Evolutionary conservation across 305 asterid genomes (phyloP).

Genomic region (Caryopteris hybrid): DNA sequence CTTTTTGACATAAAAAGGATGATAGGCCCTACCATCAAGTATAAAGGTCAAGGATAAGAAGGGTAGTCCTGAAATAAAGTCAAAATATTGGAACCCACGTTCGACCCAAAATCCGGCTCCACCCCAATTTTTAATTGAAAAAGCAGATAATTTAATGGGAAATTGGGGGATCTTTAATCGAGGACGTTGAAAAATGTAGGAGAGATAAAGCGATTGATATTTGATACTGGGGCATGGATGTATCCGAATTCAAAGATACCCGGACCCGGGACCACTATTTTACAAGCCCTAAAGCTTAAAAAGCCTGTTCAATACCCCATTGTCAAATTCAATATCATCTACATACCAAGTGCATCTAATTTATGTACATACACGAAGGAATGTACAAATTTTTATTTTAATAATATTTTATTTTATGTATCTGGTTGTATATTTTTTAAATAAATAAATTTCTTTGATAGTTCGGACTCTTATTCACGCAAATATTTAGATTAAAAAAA

Average conservation of each 20-base stretch:
- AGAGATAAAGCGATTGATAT: conserved; percentile 10
- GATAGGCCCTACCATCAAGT: neutral
- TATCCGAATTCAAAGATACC: conserved; percentile 21
- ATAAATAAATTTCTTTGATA: no score
- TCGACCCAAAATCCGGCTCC: conserved; percentile 23
- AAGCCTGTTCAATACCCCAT: no score
- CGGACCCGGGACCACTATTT: neutral
- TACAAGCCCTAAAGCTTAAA: neutral
- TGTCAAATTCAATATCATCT: no score
- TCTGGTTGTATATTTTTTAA: no score
- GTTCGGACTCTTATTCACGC: no score
- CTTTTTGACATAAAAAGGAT: neutral
- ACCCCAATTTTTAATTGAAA: conserved; percentile 14
- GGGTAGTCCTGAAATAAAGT: conserved; percentile 14
- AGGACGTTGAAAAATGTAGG: conserved; percentile 33
- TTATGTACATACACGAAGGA: no score
- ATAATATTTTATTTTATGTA: no score
- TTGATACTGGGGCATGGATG: conserved; percentile 12
- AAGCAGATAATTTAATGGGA: neutral
- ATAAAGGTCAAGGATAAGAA: conserved; percentile 27
- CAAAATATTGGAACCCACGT: conserved; percentile 11
- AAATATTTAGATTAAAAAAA: no score
- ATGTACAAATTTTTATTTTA: no score
- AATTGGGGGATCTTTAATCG: conserved; percentile 22
- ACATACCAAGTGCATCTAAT: no score